Conservation (phyloP, 129 eudicot species). For the carrot (Daucus carota) region DH1_v3.0 NC_030387.2:31163001-31163500, state of each 20-base stretch:
- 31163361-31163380: not conserved
- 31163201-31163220: not conserved
- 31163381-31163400: not conserved
- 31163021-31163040: not conserved
- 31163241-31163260: not conserved
- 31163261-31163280: not conserved
- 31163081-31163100: slow-evolving; percentile 96
- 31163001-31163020: not conserved
- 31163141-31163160: not conserved
- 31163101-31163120: slow-evolving; percentile 98
- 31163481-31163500: not conserved
- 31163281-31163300: not conserved
- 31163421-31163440: not conserved
- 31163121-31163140: slow-evolving; percentile 75
- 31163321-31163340: not conserved
- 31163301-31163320: not conserved
- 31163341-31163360: not conserved
- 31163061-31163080: slow-evolving; percentile 25
- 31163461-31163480: not conserved
- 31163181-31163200: not conserved
- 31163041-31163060: not conserved
- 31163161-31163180: not conserved
- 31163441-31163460: not conserved
- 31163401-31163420: not conserved
- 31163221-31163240: not conserved